Percentiles rank a stretch among this genome's conserved stretches.
These are phyloP conservation scores for Arachnomyces sp. DNA, from an alignment of 2,329 filamentous ascomycete species.

Conservation along the genomic window DNA sequence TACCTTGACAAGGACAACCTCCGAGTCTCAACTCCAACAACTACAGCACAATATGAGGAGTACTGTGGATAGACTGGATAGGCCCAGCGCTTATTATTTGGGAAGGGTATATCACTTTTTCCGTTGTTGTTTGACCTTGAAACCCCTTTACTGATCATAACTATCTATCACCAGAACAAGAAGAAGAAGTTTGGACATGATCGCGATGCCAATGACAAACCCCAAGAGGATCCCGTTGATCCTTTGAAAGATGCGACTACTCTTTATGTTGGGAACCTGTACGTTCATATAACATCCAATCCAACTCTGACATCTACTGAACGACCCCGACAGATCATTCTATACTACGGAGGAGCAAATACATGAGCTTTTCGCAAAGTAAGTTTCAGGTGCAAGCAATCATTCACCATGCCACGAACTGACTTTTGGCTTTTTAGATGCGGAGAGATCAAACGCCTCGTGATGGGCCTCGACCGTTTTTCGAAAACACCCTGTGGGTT, in stretches of 20 bases:
- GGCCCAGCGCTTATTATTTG: conserved; percentile 87
- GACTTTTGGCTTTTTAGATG: conserved; percentile 42
- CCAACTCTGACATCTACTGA: conserved; percentile 3
- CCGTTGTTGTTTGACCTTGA: conserved; percentile 7
- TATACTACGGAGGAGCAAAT: conserved; percentile 99
- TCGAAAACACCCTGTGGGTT: conserved; percentile 98
- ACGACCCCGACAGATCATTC: conserved; percentile 61
- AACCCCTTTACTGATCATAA: conserved; percentile 12
- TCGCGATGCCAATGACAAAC: conserved; percentile 50
- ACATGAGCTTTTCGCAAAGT: conserved; percentile 91
- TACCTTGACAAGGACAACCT: conserved; percentile 5
- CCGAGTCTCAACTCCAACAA: conserved; percentile 3
- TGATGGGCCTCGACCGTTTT: conserved; percentile 96
- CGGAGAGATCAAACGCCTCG: conserved; percentile 93
- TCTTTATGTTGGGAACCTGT: conserved; percentile 96
- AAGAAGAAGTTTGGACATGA: conserved; percentile 56
- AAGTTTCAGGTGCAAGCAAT: conserved; percentile 12
- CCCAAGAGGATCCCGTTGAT: conserved; percentile 60
- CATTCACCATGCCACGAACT: background rate
- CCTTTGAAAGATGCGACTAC: conserved; percentile 83
- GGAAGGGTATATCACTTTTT: conserved; percentile 55
- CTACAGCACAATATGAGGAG: conserved; percentile 19
- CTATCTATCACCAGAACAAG: conserved; percentile 53
- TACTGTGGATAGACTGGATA: conserved; percentile 88
- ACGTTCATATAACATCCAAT: conserved; percentile 28